Evolutionary conservation across 257 asterid genomes (phyloP), one percentile per base, ranked within the genome.

Genomic region (Haberlea rhodopensis): DNA sequence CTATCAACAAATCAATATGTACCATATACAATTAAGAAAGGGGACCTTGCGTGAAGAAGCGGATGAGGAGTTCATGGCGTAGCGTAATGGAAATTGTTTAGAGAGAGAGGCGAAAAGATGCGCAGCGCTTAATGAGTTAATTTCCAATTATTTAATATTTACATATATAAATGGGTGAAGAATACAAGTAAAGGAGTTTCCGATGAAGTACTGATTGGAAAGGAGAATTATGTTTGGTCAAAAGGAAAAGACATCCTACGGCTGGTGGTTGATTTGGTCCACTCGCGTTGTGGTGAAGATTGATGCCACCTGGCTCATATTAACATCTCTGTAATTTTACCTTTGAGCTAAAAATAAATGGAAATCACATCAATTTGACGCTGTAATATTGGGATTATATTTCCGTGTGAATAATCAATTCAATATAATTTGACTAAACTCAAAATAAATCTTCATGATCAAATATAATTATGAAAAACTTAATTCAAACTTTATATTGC

Each of bases 11-110:
- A 48, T 15, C 37, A 8, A 32, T 11, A 19, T 8, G 18, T 7
- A 26, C 2, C 10, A 13, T 25, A 53, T 13, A 49, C 8, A 63
- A 55, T 22, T 0, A 18, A 24, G 51, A 55, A 34, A 23, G 10
- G 51, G 57, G 16, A 82, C 87, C 85, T 82, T 82, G 81, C 85
- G 87, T 32, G 87, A 71, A 52, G 87, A 82, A 51, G 82, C 83
- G 43, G 87, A 79, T 22, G 85, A 73, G 57, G 85, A 48, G 57
- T 81, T 70, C 87, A 82, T 82, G 70, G 82, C 64, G 78, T n/a
- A n/a, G n/a, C n/a, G n/a, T 62, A 23, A 29, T 40, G 18, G 62
- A 53, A 19, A 46, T 54, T n/a, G 15, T 48, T 40, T 43, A 64
- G 76, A 67, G 75, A 48, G 80, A 73, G 40, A 54, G 28, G 43